phyloP scores from a whole-genome alignment of 441 rosid genomes.

The Gossypium schwendimanii region DNA sequence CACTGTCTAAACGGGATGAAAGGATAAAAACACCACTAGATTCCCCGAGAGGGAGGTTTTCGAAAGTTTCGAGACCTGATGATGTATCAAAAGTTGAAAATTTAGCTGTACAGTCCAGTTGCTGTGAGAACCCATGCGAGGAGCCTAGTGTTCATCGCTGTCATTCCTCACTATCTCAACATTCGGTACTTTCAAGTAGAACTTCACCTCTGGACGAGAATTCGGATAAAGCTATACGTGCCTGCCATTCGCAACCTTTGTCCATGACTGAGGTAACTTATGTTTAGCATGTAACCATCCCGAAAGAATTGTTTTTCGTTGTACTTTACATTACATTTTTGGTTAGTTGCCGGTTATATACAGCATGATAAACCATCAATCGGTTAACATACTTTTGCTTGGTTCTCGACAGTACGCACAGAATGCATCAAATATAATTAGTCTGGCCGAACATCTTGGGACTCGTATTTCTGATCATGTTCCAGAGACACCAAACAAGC shows the following conservation, averaged over 20 bases:
- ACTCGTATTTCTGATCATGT: slow-evolving; percentile 79
- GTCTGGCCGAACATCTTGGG: slow-evolving; percentile 92
- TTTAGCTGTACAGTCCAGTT: slow-evolving; percentile 28
- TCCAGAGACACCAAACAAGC: slow-evolving; percentile 73
- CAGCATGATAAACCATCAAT: background rate
- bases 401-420: slow-evolving; percentile 44
- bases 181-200: slow-evolving; percentile 40
- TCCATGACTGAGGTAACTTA: slow-evolving; percentile 64
- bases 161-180: slow-evolving; percentile 71
- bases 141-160: slow-evolving; percentile 51
- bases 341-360: background rate
- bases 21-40: slow-evolving; percentile 32
- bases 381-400: background rate
- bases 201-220: slow-evolving; percentile 50
- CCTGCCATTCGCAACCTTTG: slow-evolving; percentile 75
- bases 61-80: slow-evolving; percentile 36
- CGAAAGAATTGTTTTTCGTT: background rate
- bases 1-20: slow-evolving; percentile 41
- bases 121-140: slow-evolving; percentile 24
- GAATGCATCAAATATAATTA: slow-evolving; percentile 52
- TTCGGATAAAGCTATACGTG: slow-evolving; percentile 40
- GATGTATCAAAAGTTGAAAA: slow-evolving; percentile 31
- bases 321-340: background rate
- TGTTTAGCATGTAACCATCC: background rate
- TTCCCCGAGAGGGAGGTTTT: slow-evolving; percentile 38